Percentiles rank a stretch among this genome's conserved stretches.
phyloP scores from a whole-genome alignment of 495 filamentous ascomycete genomes.

The Pyronema domesticum region DNA sequence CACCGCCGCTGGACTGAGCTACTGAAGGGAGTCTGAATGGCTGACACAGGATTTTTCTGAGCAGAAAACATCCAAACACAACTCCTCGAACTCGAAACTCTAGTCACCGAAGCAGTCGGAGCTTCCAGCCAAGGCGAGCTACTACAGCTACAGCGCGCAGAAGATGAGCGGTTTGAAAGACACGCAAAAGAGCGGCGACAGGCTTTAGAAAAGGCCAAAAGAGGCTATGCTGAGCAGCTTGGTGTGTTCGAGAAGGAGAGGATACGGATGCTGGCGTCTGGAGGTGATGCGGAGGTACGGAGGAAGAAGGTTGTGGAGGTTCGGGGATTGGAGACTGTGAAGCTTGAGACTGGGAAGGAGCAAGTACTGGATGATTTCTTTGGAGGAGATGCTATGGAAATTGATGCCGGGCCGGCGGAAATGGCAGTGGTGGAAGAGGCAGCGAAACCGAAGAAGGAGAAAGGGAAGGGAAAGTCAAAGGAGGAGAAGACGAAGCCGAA shows the following conservation, averaged over 20 bases:
- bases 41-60: neutral
- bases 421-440: neutral
- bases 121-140: slow-evolving; percentile 2
- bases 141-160: neutral
- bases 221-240: slow-evolving; percentile 8
- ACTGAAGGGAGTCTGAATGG: neutral
- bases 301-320: neutral
- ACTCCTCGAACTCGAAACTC: slow-evolving; percentile 10
- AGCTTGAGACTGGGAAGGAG: neutral
- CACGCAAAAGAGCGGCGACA: slow-evolving; percentile 6
- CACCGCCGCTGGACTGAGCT: neutral
- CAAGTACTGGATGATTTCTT: slow-evolving; percentile 19
- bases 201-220: slow-evolving; percentile 1
- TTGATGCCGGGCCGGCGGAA: neutral
- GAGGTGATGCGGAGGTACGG: neutral
- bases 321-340: slow-evolving; percentile 9
- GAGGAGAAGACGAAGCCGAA: neutral
- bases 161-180: slow-evolving; percentile 10
- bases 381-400: neutral
- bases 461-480: neutral
- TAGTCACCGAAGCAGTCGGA: neutral
- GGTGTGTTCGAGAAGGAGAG: slow-evolving; percentile 16
- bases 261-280: slow-evolving; percentile 3
- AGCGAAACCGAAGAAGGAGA: slow-evolving; percentile 1
- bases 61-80: slow-evolving; percentile 8